Evolutionary conservation across 2,329 filamentous ascomycete genomes (phyloP).

Genomic region (Fusarium equiseti): DNA sequence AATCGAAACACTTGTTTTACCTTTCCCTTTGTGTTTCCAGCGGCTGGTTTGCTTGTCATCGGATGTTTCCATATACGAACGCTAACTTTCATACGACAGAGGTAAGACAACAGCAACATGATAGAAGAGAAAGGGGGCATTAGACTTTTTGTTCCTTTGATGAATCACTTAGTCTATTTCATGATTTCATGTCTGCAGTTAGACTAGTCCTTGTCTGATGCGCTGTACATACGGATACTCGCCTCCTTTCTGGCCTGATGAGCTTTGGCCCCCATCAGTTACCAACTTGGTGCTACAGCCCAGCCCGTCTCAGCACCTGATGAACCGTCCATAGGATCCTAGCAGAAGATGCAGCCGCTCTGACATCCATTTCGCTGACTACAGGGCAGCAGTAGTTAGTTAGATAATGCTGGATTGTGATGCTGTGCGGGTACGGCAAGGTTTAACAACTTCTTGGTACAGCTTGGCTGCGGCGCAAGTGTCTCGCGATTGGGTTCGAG

Average conservation of each 20-base stretch:
- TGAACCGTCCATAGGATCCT: slow-evolving; percentile 15
- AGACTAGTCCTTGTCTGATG: slow-evolving; percentile 1
- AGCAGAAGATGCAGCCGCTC: slow-evolving; percentile 31
- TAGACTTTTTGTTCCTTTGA: slow-evolving; percentile 13
- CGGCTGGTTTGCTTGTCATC: slow-evolving; percentile 4
- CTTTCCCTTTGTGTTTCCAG: slow-evolving; percentile 13
- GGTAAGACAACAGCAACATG: not conserved
- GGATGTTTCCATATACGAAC: slow-evolving; percentile 19
- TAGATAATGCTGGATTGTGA: not conserved
- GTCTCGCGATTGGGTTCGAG: slow-evolving; percentile 18
- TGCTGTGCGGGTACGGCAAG: slow-evolving; percentile 14
- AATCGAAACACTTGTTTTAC: slow-evolving; percentile 15
- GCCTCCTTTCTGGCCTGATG: slow-evolving; percentile 27
- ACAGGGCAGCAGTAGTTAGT: not conserved
- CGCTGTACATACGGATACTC: not conserved
- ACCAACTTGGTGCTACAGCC: slow-evolving; percentile 10
- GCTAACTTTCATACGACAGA: slow-evolving; percentile 8
- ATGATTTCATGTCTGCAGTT: not conserved
- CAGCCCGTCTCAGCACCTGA: slow-evolving; percentile 15
- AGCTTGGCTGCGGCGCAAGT: slow-evolving; percentile 27
- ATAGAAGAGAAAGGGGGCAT: slow-evolving; percentile 2
- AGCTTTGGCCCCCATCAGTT: slow-evolving; percentile 32
- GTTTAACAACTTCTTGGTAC: slow-evolving; percentile 7
- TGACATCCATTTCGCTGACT: slow-evolving; percentile 25
- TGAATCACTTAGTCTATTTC: not conserved